Conservation (phyloP, 441 rosid species). For the Populus hybrid region DNA sequence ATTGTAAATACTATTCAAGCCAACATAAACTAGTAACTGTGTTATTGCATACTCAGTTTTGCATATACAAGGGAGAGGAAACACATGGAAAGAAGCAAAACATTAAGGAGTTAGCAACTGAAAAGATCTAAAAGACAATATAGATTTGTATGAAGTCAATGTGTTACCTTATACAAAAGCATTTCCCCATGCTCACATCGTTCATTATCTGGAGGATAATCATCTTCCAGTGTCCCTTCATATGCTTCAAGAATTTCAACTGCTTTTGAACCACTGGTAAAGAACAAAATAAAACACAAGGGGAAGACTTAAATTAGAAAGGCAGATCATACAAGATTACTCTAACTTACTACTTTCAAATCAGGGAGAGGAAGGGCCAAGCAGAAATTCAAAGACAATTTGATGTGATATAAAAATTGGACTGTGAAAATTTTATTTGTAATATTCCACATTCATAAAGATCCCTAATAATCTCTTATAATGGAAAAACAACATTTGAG, state of each 20-base stretch:
- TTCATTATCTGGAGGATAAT: conserved; percentile 98
- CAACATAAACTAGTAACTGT: not conserved
- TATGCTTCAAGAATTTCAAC: conserved; percentile 98
- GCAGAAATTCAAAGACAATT: not conserved
- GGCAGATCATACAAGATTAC: not conserved
- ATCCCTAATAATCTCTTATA: not conserved
- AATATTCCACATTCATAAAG: not conserved
- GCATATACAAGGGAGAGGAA: not conserved
- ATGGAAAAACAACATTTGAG: not conserved
- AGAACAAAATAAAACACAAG: conserved; percentile 14
- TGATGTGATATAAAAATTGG: not conserved
- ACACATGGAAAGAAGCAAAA: not conserved
- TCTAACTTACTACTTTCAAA: not conserved
- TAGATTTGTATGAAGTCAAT: conserved; percentile 3
- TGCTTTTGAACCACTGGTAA: conserved; percentile 79
- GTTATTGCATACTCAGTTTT: not conserved
- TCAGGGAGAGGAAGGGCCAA: not conserved
- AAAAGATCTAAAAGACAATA: not conserved
- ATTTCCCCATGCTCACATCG: conserved; percentile 97
- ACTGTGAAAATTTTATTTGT: not conserved
- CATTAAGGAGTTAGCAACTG: not conserved
- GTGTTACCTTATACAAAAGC: conserved; percentile 91
- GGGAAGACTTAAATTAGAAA: not conserved
- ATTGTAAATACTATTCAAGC: not conserved
- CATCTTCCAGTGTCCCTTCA: conserved; percentile 99